phyloP scores from a whole-genome alignment of 78 protist species.

The Dictyostelium brefeldianum region DNA sequence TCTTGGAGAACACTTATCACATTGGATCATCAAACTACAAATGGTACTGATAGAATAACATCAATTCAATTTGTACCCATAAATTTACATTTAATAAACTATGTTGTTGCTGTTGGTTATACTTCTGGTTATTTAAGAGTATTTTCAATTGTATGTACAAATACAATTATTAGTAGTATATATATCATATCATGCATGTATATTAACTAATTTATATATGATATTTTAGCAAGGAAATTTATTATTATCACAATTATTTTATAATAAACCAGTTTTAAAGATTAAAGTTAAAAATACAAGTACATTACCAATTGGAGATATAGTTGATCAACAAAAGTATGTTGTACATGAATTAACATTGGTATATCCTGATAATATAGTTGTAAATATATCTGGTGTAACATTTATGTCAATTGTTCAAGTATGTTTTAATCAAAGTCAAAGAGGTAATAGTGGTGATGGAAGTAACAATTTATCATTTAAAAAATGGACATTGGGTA shows the following conservation, averaged over 20 bases:
- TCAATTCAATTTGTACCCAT: slow-evolving; percentile 32
- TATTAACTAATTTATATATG: neutral
- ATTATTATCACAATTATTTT: slow-evolving; percentile 60
- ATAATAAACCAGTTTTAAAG: slow-evolving; percentile 53
- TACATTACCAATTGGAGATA: slow-evolving; percentile 16
- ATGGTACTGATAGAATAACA: slow-evolving; percentile 42
- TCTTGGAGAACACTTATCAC: slow-evolving; percentile 57
- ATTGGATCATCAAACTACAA: slow-evolving; percentile 63
- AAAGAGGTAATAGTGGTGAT: slow-evolving; percentile 13
- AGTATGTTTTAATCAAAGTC: slow-evolving; percentile 51
- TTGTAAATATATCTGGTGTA: slow-evolving; percentile 45
- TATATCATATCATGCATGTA: neutral
- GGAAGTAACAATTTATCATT: slow-evolving; percentile 1
- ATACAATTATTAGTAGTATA: neutral
- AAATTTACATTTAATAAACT: neutral
- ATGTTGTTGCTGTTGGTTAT: slow-evolving; percentile 60
- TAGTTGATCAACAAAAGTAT: neutral
- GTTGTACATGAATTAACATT: slow-evolving; percentile 29
- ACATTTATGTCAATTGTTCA: slow-evolving; percentile 5
- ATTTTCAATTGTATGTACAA: slow-evolving; percentile 27
- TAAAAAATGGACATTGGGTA: slow-evolving; percentile 44
- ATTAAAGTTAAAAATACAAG: slow-evolving; percentile 45
- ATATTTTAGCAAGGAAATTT: slow-evolving; percentile 45
- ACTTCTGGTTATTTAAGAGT: slow-evolving; percentile 67
- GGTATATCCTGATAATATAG: slow-evolving; percentile 57